A percentile compares a stretch with the other conserved stretches of the same genome.
Conservation (phyloP, 495 filamentous ascomycete species). For the Daldinia loculata region DNA sequence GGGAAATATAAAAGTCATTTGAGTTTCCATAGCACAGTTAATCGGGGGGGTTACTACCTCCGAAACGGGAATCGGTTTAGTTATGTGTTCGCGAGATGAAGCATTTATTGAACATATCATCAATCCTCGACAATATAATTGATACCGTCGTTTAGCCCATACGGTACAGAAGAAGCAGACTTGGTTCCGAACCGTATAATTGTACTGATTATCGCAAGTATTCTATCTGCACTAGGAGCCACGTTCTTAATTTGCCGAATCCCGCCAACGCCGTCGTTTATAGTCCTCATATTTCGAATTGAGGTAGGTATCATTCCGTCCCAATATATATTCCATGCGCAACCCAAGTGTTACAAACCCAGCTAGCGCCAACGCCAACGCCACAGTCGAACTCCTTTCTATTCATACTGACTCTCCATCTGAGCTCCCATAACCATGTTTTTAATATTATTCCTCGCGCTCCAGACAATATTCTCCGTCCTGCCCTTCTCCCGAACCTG, state of each 20-base stretch:
- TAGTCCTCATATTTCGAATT: not conserved
- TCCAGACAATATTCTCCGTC: slow-evolving; percentile 60
- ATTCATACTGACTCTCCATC: slow-evolving; percentile 40
- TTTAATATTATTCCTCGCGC: slow-evolving; percentile 57
- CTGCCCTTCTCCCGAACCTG: slow-evolving; percentile 48
- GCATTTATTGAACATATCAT: no score
- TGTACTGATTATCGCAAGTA: not conserved
- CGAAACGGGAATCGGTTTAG: no score
- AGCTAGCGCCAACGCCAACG: no score
- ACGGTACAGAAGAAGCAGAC: not conserved
- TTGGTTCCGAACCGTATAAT: not conserved
- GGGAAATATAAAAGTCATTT: slow-evolving; percentile 14
- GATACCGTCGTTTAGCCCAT: not conserved
- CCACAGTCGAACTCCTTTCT: not conserved
- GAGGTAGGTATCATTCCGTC: not conserved
- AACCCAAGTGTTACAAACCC: not conserved
- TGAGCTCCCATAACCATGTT: slow-evolving; percentile 35
- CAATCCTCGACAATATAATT: not conserved
- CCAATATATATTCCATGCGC: not conserved
- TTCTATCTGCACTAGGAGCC: not conserved
- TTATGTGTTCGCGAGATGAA: no score
- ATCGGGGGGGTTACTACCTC: not conserved
- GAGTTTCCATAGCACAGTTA: not conserved
- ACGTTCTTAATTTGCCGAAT: not conserved
- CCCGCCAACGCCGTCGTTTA: not conserved